Conservation (phyloP, 495 filamentous ascomycete genomes). For the Podospora comata region DNA sequence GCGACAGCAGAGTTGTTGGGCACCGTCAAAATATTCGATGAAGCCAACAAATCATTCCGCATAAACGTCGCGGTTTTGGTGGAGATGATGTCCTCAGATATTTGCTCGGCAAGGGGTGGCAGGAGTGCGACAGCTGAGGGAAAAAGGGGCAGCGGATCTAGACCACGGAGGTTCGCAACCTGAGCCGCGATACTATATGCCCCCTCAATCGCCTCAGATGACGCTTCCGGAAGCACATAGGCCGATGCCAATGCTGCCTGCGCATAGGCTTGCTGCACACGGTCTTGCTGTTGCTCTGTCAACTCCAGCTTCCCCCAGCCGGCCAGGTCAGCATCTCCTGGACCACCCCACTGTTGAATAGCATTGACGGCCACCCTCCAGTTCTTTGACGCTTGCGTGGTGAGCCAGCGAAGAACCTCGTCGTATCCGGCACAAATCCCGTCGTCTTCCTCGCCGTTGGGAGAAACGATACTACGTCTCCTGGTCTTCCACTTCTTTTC, state of each 20-base stretch:
- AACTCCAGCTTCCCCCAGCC: conserved; percentile 58
- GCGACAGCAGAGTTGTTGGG: conserved; percentile 58
- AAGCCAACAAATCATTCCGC: conserved; percentile 55
- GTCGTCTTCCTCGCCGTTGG: conserved; percentile 19
- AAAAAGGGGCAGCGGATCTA: conserved; percentile 51
- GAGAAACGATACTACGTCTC: conserved; percentile 14
- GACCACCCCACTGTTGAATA: conserved; percentile 75
- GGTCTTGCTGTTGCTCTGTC: conserved; percentile 49
- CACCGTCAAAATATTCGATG: conserved; percentile 63
- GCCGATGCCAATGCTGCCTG: conserved; percentile 70
- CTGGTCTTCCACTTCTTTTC: conserved; percentile 53
- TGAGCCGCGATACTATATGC: conserved; percentile 61
- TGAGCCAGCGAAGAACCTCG: conserved; percentile 76
- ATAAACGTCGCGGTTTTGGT: conserved; percentile 43
- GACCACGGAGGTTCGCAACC: conserved; percentile 57
- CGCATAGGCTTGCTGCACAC: conserved; percentile 62
- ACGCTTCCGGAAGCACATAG: conserved; percentile 63
- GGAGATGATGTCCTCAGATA: conserved; percentile 31
- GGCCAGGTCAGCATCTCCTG: conserved; percentile 73
- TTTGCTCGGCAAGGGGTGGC: conserved; percentile 38
- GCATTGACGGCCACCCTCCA: conserved; percentile 57
- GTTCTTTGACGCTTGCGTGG: conserved; percentile 52
- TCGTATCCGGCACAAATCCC: conserved; percentile 62
- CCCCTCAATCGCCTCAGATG: conserved; percentile 55
- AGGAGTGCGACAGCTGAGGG: conserved; percentile 43